Evolutionary conservation across 352 stramenopile species (phyloP), one percentile per base, ranked within the genome.

Genomic region (Globisporangium spiculum): DNA sequence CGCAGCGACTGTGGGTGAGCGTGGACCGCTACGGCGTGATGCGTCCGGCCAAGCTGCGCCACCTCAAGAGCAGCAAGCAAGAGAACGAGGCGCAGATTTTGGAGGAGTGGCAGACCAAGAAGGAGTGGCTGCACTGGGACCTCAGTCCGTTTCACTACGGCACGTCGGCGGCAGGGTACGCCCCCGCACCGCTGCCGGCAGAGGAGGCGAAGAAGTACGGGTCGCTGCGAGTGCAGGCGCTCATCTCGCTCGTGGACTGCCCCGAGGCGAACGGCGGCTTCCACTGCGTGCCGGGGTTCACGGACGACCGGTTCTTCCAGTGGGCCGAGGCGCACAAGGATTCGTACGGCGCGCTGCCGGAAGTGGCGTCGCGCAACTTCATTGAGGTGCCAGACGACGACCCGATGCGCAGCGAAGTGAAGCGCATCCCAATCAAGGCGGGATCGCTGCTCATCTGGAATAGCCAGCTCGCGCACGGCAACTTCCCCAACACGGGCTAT

Each of bases 101-200:
- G 2, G 62, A 76, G 22, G 68, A 81, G 48, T 80, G 77, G 70
- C 75, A 81, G 69, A 84, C 77, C 60, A 82, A 82, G 66, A 78
- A 81, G 59, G 75, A 84, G 24, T 84, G 77, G 77, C 64, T 84
- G 50, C 77, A 84, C 63, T 84, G 77, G 77, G 77, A 84, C 53
- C 66, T 84, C 16, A 84, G 75, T 68, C 75, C 77, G 36, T 84
- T 84, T 59, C 77, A 84, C 61, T 73, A 77, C 50, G 77, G 77
- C 46, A 84, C 77, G 24, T 84, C 77, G 0, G 77, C 77, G 10
- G 77, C 77, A 1, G 77, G 77, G 1, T 84, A 75, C 61, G 72
- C 69, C 27, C 77, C 77, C 0, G 71, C 68, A 46, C 46, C 63
- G 22, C 65, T 80, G 16, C 9, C 54, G 0, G 16, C 63, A 0